Evolutionary conservation across 305 asterid genomes (phyloP).

Genomic region (Fraxinus angustifolia): DNA sequence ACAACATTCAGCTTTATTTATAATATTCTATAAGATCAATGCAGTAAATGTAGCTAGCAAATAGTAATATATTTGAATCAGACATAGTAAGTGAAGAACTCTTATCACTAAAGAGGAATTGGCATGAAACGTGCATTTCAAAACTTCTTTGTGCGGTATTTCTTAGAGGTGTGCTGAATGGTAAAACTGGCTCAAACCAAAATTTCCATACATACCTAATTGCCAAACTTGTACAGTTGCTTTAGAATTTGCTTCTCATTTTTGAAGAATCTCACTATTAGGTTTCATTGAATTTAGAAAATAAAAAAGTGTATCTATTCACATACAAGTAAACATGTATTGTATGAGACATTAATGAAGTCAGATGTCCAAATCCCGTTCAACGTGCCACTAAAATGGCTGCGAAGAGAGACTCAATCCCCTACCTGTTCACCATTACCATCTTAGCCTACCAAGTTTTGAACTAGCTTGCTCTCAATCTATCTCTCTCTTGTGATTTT

Average conservation of each 20-base stretch:
- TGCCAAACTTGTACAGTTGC: neutral
- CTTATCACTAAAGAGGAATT: neutral
- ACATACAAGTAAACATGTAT: neutral
- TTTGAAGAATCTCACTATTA: neutral
- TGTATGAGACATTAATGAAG: neutral
- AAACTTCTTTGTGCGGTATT: neutral
- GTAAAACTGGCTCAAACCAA: neutral
- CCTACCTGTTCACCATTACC: neutral
- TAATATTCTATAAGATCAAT: neutral
- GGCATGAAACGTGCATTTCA: neutral
- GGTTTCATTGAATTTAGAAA: neutral
- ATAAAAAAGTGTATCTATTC: neutral
- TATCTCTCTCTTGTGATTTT: neutral
- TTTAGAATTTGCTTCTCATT: neutral
- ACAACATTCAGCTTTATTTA: neutral
- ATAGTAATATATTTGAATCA: neutral
- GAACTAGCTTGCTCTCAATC: neutral
- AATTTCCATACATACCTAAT: neutral
- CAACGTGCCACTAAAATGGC: neutral
- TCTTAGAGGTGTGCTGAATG: neutral
- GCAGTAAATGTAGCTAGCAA: constrained; percentile 16
- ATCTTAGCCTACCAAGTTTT: neutral
- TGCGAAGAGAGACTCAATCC: neutral
- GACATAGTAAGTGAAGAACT: neutral
- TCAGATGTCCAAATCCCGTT: neutral